These are phyloP conservation scores for Teratosphaeria viscida DNA, from an alignment of 2,329 filamentous ascomycete species.

Conservation along the genomic window DNA sequence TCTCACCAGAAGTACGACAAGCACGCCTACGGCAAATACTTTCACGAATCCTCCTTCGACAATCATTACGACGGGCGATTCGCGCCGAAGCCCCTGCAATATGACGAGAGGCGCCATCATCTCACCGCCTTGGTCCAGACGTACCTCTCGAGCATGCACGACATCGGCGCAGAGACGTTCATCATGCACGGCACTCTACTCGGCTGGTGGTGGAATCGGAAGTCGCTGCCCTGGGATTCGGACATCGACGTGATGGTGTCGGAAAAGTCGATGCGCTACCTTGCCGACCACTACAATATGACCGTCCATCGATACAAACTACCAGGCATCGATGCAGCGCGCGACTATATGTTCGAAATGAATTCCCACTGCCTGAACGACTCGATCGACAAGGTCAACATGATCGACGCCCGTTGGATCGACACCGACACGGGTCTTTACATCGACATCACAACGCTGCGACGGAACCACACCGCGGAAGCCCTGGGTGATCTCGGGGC, in stretches of 20 bases:
- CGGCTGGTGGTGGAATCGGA: slow-evolving; percentile 54
- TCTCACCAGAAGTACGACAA: slow-evolving; percentile 23
- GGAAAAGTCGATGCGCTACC: slow-evolving; percentile 43
- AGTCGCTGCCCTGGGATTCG: slow-evolving; percentile 52
- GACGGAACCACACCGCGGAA: slow-evolving; percentile 34
- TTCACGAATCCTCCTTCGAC: slow-evolving; percentile 43
- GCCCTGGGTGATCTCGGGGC: slow-evolving; percentile 29
- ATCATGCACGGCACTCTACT: slow-evolving; percentile 53
- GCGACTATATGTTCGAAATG: slow-evolving; percentile 47
- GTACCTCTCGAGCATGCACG: slow-evolving; percentile 47
- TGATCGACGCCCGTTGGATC: slow-evolving; percentile 53
- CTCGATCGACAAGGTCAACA: slow-evolving; percentile 39
- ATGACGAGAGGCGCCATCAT: slow-evolving; percentile 36
- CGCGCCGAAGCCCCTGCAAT: slow-evolving; percentile 34
- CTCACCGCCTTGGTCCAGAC: slow-evolving; percentile 44
- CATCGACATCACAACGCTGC: slow-evolving; percentile 51
- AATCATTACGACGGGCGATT: slow-evolving; percentile 50
- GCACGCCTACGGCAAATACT: slow-evolving; percentile 39
- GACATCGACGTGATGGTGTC: slow-evolving; percentile 51
- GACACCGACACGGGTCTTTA: slow-evolving; percentile 49
- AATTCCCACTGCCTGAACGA: slow-evolving; percentile 46
- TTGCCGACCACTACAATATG: slow-evolving; percentile 53
- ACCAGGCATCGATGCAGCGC: slow-evolving; percentile 8
- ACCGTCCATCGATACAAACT: slow-evolving; percentile 40
- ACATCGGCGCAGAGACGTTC: slow-evolving; percentile 50